These are phyloP conservation scores for Chondrus crispus DNA, from an alignment of 23 red algal species.

Conservation along the genomic window DNA sequence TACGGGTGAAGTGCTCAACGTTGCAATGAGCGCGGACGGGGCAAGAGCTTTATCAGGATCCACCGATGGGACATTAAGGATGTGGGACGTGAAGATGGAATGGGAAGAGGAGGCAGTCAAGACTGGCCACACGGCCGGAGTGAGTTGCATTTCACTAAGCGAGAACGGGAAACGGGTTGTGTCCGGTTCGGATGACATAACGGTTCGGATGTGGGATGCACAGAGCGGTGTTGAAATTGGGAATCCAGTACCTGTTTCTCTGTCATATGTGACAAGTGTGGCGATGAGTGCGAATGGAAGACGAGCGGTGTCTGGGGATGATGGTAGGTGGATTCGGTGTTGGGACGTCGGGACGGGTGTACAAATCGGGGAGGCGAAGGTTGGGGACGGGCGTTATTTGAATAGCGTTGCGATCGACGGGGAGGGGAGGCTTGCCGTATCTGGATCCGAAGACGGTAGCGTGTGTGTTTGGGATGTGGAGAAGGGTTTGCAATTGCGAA, in stretches of 20 bases:
- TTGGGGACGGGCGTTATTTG: not conserved
- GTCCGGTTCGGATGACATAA: not conserved
- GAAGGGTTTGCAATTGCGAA: too few relatives aligned
- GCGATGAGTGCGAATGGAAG: not conserved
- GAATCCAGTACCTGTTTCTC: not conserved
- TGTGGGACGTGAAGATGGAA: not conserved
- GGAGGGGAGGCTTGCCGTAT: not conserved
- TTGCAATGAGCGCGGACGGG: not conserved
- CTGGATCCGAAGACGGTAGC: not conserved
- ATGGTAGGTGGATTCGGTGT: not conserved
- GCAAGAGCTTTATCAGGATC: not conserved
- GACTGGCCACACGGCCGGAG: not conserved
- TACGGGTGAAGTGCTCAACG: not conserved
- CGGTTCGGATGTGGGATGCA: not conserved
- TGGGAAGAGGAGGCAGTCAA: too few relatives aligned
- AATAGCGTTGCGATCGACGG: not conserved
- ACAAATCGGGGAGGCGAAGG: not conserved
- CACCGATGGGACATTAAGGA: not conserved
- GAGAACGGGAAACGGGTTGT: not conserved
- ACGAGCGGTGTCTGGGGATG: not conserved
- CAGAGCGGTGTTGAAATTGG: not conserved
- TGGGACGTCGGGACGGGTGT: not conserved
- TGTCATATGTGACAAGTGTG: not conserved
- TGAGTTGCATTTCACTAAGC: not conserved
- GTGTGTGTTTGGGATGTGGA: too few relatives aligned